Percentiles rank a stretch among this genome's conserved stretches.
phyloP scores from a whole-genome alignment of 2,329 filamentous ascomycete species.

The Beauveria australis region DNA sequence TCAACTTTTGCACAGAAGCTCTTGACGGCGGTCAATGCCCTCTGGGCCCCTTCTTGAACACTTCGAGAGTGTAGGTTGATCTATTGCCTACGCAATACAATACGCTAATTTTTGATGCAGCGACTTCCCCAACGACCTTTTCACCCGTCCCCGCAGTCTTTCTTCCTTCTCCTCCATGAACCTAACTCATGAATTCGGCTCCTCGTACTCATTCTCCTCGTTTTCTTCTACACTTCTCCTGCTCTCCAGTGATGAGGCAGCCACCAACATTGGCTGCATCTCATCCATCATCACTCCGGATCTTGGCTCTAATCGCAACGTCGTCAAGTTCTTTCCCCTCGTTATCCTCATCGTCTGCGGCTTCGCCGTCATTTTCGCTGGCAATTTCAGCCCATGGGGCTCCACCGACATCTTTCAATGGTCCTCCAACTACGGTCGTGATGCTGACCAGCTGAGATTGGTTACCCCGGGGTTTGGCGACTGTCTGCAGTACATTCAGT shows the following conservation, averaged over 20 bases:
- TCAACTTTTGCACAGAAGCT: slow-evolving; percentile 58
- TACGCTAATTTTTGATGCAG: slow-evolving; percentile 18
- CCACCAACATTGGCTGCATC: slow-evolving; percentile 67
- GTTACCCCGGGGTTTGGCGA: slow-evolving; percentile 96
- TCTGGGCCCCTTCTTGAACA: slow-evolving; percentile 61
- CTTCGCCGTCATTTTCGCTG: slow-evolving; percentile 73
- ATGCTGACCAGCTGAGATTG: slow-evolving; percentile 81
- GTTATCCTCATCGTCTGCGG: slow-evolving; percentile 72
- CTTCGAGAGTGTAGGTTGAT: slow-evolving; percentile 28
- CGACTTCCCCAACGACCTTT: slow-evolving; percentile 23
- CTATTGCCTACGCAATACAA: neutral
- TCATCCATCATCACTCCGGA: slow-evolving; percentile 77
- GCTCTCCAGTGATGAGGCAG: slow-evolving; percentile 60
- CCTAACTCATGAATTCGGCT: slow-evolving; percentile 64
- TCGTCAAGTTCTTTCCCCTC: slow-evolving; percentile 69
- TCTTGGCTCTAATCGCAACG: slow-evolving; percentile 60
- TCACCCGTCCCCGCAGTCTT: slow-evolving; percentile 41
- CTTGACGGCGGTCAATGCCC: slow-evolving; percentile 62
- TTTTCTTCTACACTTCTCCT: slow-evolving; percentile 67
- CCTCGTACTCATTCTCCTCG: slow-evolving; percentile 80
- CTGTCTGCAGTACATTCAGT: slow-evolving; percentile 95
- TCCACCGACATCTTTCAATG: slow-evolving; percentile 84
- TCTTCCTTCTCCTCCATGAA: slow-evolving; percentile 60
- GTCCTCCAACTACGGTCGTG: slow-evolving; percentile 96
- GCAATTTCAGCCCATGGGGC: slow-evolving; percentile 89